phyloP scores from a whole-genome alignment of 257 asterid genomes.

The Capsicum pubescens region DNA sequence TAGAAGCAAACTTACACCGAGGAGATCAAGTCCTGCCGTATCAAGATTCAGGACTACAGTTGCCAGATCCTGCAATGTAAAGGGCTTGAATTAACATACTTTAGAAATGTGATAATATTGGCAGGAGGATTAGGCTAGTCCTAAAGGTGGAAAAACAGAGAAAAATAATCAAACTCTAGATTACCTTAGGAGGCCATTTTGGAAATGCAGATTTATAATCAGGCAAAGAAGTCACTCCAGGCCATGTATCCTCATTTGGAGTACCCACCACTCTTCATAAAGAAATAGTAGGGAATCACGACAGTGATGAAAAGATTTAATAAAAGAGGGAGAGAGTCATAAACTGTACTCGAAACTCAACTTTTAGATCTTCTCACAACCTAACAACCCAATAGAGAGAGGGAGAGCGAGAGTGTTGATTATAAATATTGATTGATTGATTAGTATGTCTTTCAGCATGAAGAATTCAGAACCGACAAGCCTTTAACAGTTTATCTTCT shows the following conservation, averaged over 20 bases:
- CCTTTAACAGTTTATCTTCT: neutral
- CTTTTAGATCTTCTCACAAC: neutral
- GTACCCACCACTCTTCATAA: constrained; percentile 78
- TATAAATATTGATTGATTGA: neutral
- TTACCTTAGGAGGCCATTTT: constrained; percentile 81
- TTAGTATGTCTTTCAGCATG: constrained; percentile 8
- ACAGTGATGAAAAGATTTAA: constrained; percentile 1
- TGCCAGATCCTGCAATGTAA: constrained; percentile 66
- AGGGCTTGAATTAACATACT: neutral
- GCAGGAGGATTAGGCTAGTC: neutral
- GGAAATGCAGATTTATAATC: constrained; percentile 88
- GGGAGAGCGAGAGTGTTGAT: neutral
- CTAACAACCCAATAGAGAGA: neutral
- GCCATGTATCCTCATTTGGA: constrained; percentile 91
- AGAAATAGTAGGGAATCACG: constrained; percentile 32
- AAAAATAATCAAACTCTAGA: neutral
- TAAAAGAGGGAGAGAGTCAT: neutral
- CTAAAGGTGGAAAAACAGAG: neutral
- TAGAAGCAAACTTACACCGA: constrained; percentile 59
- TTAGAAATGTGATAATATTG: neutral
- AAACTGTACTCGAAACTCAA: neutral
- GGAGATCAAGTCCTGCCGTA: constrained; percentile 82
- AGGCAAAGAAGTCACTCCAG: constrained; percentile 95
- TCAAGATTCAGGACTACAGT: constrained; percentile 75
- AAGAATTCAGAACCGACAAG: neutral